phyloP scores from a whole-genome alignment of 345 rosid species.

The Pelargonium nanum region DNA sequence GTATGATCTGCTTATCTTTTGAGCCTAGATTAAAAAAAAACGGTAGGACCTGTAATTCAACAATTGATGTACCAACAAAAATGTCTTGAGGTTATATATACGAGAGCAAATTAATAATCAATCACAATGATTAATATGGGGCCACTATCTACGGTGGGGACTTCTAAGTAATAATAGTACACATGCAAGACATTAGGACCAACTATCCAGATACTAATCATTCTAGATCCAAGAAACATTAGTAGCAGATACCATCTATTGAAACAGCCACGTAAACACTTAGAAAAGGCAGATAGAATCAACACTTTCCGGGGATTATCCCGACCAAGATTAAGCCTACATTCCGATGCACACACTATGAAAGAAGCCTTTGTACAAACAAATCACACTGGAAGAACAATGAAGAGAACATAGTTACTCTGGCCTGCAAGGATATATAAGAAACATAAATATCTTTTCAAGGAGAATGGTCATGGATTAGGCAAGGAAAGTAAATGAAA shows the following conservation, averaged over 20 bases:
- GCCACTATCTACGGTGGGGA: not conserved
- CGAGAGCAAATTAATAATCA: too few species aligned
- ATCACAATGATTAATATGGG: not conserved
- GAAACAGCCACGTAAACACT: not conserved
- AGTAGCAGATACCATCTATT: not conserved
- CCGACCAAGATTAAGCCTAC: constrained; percentile 26
- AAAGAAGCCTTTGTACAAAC: constrained; percentile 41
- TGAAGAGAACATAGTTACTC: constrained; percentile 40
- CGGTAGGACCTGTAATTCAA: not conserved
- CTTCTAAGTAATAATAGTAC: not conserved
- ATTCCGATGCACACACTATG: constrained; percentile 23
- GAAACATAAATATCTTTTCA: not conserved
- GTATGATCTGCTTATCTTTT: too few species aligned
- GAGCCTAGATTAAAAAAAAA: not conserved
- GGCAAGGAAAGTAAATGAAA: not conserved
- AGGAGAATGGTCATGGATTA: not conserved
- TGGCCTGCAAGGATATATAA: constrained; percentile 29
- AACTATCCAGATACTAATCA: not conserved
- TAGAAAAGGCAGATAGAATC: not conserved
- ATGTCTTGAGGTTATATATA: not conserved
- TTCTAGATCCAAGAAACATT: not conserved
- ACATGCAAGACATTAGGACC: not conserved
- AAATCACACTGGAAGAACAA: constrained; percentile 51
- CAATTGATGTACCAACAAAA: not conserved
- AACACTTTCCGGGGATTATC: not conserved